Evolutionary conservation across 2,329 filamentous ascomycete genomes (phyloP).

Genomic region (Fusarium sp.): DNA sequence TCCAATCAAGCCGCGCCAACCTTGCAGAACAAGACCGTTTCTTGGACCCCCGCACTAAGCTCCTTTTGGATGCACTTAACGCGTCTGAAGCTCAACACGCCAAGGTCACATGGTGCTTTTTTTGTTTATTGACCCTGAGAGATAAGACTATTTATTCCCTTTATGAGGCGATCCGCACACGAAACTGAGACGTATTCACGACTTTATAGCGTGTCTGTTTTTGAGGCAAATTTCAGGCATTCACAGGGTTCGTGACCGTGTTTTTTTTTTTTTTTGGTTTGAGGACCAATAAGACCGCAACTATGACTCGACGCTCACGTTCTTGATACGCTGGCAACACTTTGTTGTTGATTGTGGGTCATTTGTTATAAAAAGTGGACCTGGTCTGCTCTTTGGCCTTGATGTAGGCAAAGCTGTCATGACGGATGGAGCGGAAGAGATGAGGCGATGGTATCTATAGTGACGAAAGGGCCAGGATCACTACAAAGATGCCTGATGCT

Average conservation of each 20-base stretch:
- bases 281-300: slow-evolving; percentile 28
- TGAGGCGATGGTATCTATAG: slow-evolving; percentile 22
- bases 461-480: slow-evolving; percentile 1
- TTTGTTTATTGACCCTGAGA: slow-evolving; percentile 31
- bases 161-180: slow-evolving; percentile 17
- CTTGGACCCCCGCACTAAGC: slow-evolving; percentile 40
- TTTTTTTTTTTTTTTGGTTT: slow-evolving; percentile 25
- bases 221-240: neutral
- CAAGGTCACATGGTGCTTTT: slow-evolving; percentile 43
- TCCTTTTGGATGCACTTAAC: slow-evolving; percentile 38
- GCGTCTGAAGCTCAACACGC: slow-evolving; percentile 42
- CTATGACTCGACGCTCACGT: slow-evolving; percentile 23
- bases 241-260: neutral
- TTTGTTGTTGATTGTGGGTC: slow-evolving; percentile 26
- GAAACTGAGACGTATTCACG: slow-evolving; percentile 12
- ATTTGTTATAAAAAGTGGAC: slow-evolving; percentile 11
- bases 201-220: neutral
- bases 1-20: slow-evolving; percentile 44
- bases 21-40: slow-evolving; percentile 37
- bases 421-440: slow-evolving; percentile 19
- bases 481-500: slow-evolving; percentile 2
- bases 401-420: neutral
- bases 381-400: slow-evolving; percentile 4
- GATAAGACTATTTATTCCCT: slow-evolving; percentile 7
- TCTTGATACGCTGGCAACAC: slow-evolving; percentile 33